phyloP scores from a whole-genome alignment of 768 basidiomycete genomes.

The Galerina marginata region DNA sequence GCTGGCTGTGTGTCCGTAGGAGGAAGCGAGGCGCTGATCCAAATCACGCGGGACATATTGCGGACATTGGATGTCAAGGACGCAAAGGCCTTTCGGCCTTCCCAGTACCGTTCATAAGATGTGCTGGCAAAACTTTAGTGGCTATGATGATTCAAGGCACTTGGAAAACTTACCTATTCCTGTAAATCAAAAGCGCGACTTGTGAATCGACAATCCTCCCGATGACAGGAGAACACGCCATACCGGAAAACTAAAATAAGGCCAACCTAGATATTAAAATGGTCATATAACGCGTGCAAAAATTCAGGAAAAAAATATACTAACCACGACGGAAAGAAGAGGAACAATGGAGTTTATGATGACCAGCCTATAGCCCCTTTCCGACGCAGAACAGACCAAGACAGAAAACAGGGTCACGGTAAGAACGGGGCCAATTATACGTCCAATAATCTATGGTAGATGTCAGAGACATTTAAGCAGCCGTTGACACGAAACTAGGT shows the following conservation, averaged over 20 bases:
- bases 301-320: constrained; percentile 30
- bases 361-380: constrained; percentile 60
- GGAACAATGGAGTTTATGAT: constrained; percentile 88
- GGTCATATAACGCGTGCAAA: not conserved
- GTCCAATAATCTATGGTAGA: constrained; percentile 61
- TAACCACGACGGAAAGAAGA: constrained; percentile 86
- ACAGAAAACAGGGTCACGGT: constrained; percentile 81
- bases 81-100: constrained; percentile 87
- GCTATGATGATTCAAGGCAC: not conserved
- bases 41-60: constrained; percentile 77
- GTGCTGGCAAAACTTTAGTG: constrained; percentile 43
- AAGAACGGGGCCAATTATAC: constrained; percentile 81
- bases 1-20: constrained; percentile 50
- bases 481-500: not conserved
- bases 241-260: constrained; percentile 88
- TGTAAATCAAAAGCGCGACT: constrained; percentile 28
- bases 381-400: constrained; percentile 61
- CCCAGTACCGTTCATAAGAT: constrained; percentile 87
- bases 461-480: constrained; percentile 8
- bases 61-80: constrained; percentile 73
- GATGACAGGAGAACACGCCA: constrained; percentile 22
- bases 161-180: constrained; percentile 61
- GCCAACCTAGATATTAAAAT: constrained; percentile 64
- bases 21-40: constrained; percentile 76
- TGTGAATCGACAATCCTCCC: not conserved